phyloP scores from a whole-genome alignment of 225 moss, liverwort and hornwort genomes.

The Asterella californica region DNA sequence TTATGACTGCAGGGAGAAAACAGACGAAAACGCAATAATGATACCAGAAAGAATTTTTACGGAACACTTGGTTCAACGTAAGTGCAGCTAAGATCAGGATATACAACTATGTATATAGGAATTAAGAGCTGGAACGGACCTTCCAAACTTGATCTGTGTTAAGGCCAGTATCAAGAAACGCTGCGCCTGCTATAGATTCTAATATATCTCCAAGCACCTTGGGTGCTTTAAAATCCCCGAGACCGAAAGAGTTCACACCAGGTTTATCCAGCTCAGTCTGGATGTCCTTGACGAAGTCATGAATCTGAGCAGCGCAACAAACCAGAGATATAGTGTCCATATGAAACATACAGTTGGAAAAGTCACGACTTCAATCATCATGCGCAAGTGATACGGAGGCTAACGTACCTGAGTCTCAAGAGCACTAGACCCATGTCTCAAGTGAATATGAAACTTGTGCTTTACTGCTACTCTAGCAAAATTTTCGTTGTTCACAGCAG shows the following conservation, averaged over 20 bases:
- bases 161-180: constrained; percentile 80
- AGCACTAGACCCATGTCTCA: constrained; percentile 98
- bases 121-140: constrained; percentile 35
- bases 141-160: constrained; percentile 88
- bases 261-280: constrained; percentile 96
- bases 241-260: constrained; percentile 95
- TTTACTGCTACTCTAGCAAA: constrained; percentile 95
- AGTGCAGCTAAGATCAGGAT: too few relatives aligned
- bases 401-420: constrained; percentile 82
- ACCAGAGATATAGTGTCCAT: background rate
- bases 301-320: constrained; percentile 54
- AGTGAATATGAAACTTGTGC: constrained; percentile 86
- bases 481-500: constrained; percentile 98
- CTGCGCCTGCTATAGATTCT: constrained; percentile 92
- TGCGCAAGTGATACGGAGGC: background rate
- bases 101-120: background rate
- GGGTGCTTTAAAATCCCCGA: constrained; percentile 99
- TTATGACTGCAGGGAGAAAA: too few relatives aligned
- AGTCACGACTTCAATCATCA: background rate
- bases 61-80: background rate
- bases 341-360: background rate
- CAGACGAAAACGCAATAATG: background rate
- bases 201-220: constrained; percentile 97
- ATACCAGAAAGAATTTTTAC: background rate
- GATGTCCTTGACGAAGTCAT: constrained; percentile 99